Conservation (phyloP, 148 eudicot genomes). For the Fagopyrum homotropicum region DNA sequence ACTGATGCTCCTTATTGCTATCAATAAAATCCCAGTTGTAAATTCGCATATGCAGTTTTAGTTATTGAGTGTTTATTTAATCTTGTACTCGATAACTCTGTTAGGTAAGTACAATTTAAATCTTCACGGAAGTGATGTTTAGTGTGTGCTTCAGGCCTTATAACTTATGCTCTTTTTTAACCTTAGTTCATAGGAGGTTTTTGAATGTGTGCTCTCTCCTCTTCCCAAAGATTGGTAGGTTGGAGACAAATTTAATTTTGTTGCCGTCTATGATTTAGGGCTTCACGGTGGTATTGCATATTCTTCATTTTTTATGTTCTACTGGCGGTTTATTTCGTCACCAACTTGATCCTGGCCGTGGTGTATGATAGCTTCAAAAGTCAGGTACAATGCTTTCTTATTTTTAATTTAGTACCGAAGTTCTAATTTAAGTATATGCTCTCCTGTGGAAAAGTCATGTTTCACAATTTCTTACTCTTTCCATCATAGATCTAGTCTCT, state of each 20-base stretch:
- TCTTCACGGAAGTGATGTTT: neutral
- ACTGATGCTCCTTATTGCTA: neutral
- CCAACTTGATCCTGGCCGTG: slow-evolving; percentile 95
- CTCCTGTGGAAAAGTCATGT: neutral
- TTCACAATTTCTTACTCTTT: neutral
- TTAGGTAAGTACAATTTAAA: neutral
- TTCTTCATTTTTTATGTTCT: slow-evolving; percentile 77
- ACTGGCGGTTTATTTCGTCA: slow-evolving; percentile 88
- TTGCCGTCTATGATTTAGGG: slow-evolving; percentile 35
- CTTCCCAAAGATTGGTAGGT: neutral
- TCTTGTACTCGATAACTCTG: neutral
- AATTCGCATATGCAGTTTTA: neutral
- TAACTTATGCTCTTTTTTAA: neutral
- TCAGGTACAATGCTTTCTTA: slow-evolving; percentile 36
- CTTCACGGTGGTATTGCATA: slow-evolving; percentile 81
- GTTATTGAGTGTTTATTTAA: neutral
- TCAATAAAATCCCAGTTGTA: neutral
- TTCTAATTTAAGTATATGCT: neutral
- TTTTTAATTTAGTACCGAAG: neutral
- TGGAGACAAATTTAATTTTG: neutral
- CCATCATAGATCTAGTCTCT: slow-evolving; percentile 1
- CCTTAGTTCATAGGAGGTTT: neutral
- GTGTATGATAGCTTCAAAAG: slow-evolving; percentile 90
- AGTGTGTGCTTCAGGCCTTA: neutral
- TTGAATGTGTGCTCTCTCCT: neutral